These are phyloP conservation scores for Calonectria naviculata DNA, from an alignment of 2,329 filamentous ascomycete genomes.

Conservation along the genomic window DNA sequence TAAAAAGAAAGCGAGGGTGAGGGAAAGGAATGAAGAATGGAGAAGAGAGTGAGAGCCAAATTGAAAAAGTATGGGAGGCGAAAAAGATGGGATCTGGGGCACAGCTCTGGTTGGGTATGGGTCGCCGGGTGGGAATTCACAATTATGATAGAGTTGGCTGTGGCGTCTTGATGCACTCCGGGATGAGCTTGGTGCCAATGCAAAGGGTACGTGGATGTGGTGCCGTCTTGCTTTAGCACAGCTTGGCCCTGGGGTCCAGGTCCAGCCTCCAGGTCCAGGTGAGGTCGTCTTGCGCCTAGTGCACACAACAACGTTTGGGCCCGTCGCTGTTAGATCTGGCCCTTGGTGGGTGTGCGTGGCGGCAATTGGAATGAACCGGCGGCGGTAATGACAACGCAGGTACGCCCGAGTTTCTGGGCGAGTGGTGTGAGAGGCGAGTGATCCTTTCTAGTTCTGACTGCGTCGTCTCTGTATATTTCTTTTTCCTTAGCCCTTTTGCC, in stretches of 20 bases:
- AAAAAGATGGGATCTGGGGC: background rate
- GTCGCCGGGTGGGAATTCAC: background rate
- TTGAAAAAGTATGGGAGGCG: background rate
- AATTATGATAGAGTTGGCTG: slow-evolving; percentile 13
- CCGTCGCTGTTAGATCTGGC: background rate
- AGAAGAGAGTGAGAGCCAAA: background rate
- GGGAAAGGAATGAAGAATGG: background rate
- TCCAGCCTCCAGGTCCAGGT: background rate
- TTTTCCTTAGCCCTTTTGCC: background rate
- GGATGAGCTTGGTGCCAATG: slow-evolving; percentile 9
- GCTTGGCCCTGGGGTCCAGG: background rate
- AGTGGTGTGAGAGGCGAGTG: background rate
- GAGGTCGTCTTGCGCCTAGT: slow-evolving; percentile 5
- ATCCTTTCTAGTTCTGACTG: background rate
- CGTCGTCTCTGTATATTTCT: background rate
- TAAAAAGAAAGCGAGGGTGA: background rate
- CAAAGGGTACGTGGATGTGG: background rate
- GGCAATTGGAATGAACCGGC: slow-evolving; percentile 15
- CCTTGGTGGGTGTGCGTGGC: slow-evolving; percentile 1
- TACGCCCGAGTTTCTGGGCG: slow-evolving; percentile 5
- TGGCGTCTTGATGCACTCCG: slow-evolving; percentile 12
- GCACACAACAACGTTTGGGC: slow-evolving; percentile 6
- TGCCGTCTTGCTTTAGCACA: background rate
- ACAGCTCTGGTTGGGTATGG: background rate
- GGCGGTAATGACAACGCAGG: slow-evolving; percentile 7